Base-by-base conservation (phyloP, 2,329 filamentous ascomycete species). In the Penicillium sp. region DNA sequence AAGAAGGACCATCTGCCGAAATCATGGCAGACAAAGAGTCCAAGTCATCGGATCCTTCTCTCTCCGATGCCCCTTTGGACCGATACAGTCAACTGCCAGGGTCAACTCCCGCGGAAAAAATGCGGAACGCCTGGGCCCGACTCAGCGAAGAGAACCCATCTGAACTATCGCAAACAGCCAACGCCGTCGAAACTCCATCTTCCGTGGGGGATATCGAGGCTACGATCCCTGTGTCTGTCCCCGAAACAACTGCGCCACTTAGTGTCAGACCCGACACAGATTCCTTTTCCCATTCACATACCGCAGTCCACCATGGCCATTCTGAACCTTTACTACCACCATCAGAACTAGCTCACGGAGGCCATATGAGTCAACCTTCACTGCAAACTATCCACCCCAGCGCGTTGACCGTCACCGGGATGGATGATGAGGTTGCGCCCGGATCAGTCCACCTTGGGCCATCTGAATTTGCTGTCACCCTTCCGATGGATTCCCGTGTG, bases 401-500 rank as follows among this genome's bases (percentile, higher is more conserved):
- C 48, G 73, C 70, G 15, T 67, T 76, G 36, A 70, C 70, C 15
- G 68, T 73, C 12, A 62, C 52, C 8, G 59, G 65, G 39, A 49
- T 57, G 10, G 70, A 73, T 44, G 62, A 73, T 39, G 62, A 71
- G 42, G 38, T 51, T n/a, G 38, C 55, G 15, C 72, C 69, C 19
- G 72, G 72, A 9, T 71, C 72, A 21, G 64, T 77, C 33, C 62
- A 67, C 21, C 70, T 78, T 49, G 74, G 75, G 2, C 69, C 73
- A 12, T 71, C 67, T 13, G 76, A 78, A 58, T 78, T 75, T 60
- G 75, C 73, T 19, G 66, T 78, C 8, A 70, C 74, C 6, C 70
- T 78, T 48, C 74, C 76, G 0, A 77, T 78, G 75, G 76, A 78
- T 59, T 75, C 75, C 23, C 70, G 75, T 36, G 70, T 78, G 3